A percentile compares a stretch with the other conserved stretches of the same genome.
phyloP scores from a whole-genome alignment of 2,329 filamentous ascomycete species.

The Nemania abortiva region DNA sequence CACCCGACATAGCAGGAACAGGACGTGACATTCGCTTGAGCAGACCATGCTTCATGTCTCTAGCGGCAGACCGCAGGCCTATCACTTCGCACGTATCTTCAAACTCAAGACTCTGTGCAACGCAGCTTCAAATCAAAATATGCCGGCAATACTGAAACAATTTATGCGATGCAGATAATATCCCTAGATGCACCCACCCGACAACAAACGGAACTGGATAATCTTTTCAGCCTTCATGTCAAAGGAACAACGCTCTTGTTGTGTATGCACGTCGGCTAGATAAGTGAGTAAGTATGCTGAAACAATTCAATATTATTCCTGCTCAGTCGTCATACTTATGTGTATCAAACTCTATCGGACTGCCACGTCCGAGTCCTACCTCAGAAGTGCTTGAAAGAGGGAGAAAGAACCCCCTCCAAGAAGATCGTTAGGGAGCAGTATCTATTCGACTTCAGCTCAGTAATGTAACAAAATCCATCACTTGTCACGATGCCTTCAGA shows the following conservation, averaged over 20 bases:
- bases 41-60: conserved; percentile 11
- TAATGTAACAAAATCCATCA: background rate
- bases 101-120: conserved; percentile 18
- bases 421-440: background rate
- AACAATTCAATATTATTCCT: conserved; percentile 11
- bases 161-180: conserved; percentile 10
- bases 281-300: background rate
- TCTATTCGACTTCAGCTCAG: background rate
- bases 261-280: background rate
- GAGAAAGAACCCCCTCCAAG: background rate
- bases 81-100: conserved; percentile 9
- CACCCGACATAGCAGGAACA: conserved; percentile 29
- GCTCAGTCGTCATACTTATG: conserved; percentile 5
- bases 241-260: background rate
- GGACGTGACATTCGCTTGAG: conserved; percentile 27
- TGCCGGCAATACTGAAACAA: conserved; percentile 8
- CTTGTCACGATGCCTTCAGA: background rate
- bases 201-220: conserved; percentile 1
- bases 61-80: background rate
- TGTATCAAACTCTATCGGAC: conserved; percentile 5
- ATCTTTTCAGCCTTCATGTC: background rate
- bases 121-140: conserved; percentile 13
- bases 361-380: background rate
- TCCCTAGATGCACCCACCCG: conserved; percentile 1
- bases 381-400: background rate